Evolutionary conservation across 768 basidiomycete genomes (phyloP).

Genomic region (Pisolithus microcarpus): DNA sequence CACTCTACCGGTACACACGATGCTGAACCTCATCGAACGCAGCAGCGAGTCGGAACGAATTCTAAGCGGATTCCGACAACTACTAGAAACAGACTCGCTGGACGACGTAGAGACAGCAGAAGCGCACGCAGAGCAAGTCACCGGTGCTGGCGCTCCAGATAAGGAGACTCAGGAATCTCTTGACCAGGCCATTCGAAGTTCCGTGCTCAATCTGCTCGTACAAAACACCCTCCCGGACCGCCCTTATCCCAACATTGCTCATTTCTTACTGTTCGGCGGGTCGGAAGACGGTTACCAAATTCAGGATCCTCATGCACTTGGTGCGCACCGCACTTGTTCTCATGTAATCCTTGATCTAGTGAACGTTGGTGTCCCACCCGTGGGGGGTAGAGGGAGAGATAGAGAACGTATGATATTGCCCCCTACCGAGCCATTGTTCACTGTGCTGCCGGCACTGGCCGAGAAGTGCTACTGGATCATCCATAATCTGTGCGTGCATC

Average conservation of each 20-base stretch:
- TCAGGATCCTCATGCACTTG: conserved; percentile 72
- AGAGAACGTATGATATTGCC: conserved; percentile 22
- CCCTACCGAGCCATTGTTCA: conserved; percentile 47
- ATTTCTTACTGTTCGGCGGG: conserved; percentile 77
- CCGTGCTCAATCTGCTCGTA: conserved; percentile 76
- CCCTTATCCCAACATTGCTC: conserved; percentile 76
- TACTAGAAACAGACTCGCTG: conserved; percentile 54
- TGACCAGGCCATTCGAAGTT: conserved; percentile 64
- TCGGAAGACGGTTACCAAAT: conserved; percentile 55
- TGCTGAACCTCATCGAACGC: conserved; percentile 72
- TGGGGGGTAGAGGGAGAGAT: conserved; percentile 40
- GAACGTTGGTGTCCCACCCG: conserved; percentile 60
- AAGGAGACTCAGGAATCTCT: conserved; percentile 39
- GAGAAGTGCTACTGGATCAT: conserved; percentile 81
- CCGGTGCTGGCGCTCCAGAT: conserved; percentile 70
- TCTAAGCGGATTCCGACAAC: conserved; percentile 64
- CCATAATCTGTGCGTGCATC: conserved; percentile 82
- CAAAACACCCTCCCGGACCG: conserved; percentile 59
- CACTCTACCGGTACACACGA: conserved; percentile 60
- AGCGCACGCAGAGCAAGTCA: conserved; percentile 49
- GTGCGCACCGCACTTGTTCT: conserved; percentile 61
- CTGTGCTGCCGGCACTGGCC: conserved; percentile 65
- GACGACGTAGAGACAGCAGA: conserved; percentile 59
- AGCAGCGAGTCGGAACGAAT: conserved; percentile 84
- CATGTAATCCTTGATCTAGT: conserved; percentile 78